Base-by-base conservation (phyloP, 2,329 filamentous ascomycete species). In the Chaetothyriales sp. region DNA sequence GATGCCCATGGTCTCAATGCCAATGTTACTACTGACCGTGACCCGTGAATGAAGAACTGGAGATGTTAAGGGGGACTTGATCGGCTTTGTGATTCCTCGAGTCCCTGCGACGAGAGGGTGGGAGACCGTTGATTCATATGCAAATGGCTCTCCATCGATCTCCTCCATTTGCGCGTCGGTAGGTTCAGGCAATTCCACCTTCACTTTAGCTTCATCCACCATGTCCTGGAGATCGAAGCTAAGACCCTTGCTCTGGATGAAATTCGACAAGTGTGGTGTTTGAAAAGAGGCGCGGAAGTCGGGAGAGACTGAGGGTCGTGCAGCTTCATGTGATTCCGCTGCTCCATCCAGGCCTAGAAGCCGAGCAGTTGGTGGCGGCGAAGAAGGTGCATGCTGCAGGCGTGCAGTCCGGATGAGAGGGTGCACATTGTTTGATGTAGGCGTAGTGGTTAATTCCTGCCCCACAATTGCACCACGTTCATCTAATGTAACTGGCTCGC, bases 401-500 rank as follows among this genome's bases (percentile, higher is more conserved):
- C 73, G 71, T 46, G 83, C 77, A 50, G 72, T 72, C 58, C 77
- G 74, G 44, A 81, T 77, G 50, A 83, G 68, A 33, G 80, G 78
- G 64, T 85, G 81, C 18, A 82, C 81, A 55, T 78, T 73, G 28
- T 77, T 78, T 9, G 49, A 8, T 4, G 52, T 54, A 18, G 56
- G 51, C 7, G 54, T 54, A 18, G 33, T 46, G 9, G 49, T 49
- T 20, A 69, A 64, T 48, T 62, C 58, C 43, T 59, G 59, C 29
- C 69, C 72, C 51, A 75, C 67, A 53, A 75, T 65, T 50, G 68
- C 67, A 45, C 74, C 74, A 25, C 67, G 67, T 50, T 84, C 81
- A 57, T 84, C 77, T 56, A 79, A 73, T 61, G 94, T 86, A 53
- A 95, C 80, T 10, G 85, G 81, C 59, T 89, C 83, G 49, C 92